Evolutionary conservation across 768 basidiomycete species (phyloP).

Genomic region (Mycena floridula): DNA sequence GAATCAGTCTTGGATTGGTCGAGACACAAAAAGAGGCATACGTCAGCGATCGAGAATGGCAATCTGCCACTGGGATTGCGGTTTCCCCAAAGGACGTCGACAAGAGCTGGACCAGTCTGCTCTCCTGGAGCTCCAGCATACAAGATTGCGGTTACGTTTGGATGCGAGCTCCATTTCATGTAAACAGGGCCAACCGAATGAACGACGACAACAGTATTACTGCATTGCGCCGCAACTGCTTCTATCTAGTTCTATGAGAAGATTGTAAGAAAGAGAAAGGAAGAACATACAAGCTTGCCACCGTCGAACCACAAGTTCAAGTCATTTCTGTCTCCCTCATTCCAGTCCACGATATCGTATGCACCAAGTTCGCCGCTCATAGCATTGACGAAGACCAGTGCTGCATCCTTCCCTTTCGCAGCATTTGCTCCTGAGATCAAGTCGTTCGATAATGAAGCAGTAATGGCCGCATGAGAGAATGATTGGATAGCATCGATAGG

Average conservation of each 20-base stretch:
- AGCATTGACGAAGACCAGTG: constrained; percentile 58
- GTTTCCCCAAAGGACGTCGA: constrained; percentile 71
- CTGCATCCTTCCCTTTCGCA: constrained; percentile 45
- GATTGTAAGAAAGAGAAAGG: background rate
- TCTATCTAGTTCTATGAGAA: constrained; percentile 34
- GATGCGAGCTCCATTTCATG: constrained; percentile 68
- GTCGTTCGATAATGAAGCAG: constrained; percentile 39
- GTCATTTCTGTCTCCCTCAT: constrained; percentile 48
- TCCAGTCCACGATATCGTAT: background rate
- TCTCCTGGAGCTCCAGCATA: constrained; percentile 57
- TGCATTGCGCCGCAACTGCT: constrained; percentile 59
- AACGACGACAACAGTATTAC: constrained; percentile 75
- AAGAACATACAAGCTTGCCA: constrained; percentile 32
- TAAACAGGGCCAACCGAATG: constrained; percentile 73
- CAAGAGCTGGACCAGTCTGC: constrained; percentile 72
- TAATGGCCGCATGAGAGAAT: constrained; percentile 31
- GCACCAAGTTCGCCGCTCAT: constrained; percentile 25
- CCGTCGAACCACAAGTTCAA: constrained; percentile 53
- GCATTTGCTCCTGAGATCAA: constrained; percentile 28
- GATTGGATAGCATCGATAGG: constrained; percentile 39
- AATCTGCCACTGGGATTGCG: constrained; percentile 72
- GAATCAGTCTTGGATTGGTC: background rate
- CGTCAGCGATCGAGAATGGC: constrained; percentile 73
- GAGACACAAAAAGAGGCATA: constrained; percentile 7
- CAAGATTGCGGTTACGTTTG: constrained; percentile 62